Conservation (phyloP, 495 filamentous ascomycete species). For the Chaetomium fimeti region DNA sequence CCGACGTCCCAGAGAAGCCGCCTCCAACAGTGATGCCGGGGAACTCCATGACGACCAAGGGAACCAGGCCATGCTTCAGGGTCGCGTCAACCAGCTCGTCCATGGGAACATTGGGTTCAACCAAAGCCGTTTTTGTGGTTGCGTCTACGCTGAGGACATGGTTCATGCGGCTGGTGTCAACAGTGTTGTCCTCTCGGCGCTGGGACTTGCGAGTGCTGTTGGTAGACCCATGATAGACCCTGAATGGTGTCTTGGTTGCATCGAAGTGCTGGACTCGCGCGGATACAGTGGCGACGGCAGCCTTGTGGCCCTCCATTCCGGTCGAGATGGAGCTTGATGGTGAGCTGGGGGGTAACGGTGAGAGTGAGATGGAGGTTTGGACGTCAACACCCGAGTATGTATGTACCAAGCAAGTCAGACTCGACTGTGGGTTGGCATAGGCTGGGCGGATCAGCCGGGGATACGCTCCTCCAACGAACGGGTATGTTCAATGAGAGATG, state of each 20-base stretch:
- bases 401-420: too few relatives aligned
- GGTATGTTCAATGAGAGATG: too few relatives aligned
- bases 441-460: too few relatives aligned
- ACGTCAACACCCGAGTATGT: too few relatives aligned
- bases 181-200: constrained; percentile 42
- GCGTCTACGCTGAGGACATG: constrained; percentile 46
- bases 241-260: constrained; percentile 49
- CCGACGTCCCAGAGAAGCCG: constrained; percentile 60
- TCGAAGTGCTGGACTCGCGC: constrained; percentile 7
- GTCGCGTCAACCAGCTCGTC: constrained; percentile 57
- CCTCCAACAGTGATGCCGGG: constrained; percentile 65
- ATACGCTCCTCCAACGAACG: too few relatives aligned
- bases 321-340: not conserved
- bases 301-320: constrained; percentile 7
- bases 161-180: constrained; percentile 45
- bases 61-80: constrained; percentile 53
- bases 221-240: constrained; percentile 72
- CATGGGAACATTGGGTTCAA: constrained; percentile 68
- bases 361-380: too few relatives aligned
- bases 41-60: constrained; percentile 60
- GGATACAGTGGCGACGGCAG: constrained; percentile 3
- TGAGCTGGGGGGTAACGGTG: too few relatives aligned
- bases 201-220: constrained; percentile 62
- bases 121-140: constrained; percentile 43
- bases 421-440: too few relatives aligned